A percentile compares a stretch with the other conserved stretches of the same genome.
Evolutionary conservation across 2,329 filamentous ascomycete species (phyloP).

Genomic region (Dactylella cylindrospora): DNA sequence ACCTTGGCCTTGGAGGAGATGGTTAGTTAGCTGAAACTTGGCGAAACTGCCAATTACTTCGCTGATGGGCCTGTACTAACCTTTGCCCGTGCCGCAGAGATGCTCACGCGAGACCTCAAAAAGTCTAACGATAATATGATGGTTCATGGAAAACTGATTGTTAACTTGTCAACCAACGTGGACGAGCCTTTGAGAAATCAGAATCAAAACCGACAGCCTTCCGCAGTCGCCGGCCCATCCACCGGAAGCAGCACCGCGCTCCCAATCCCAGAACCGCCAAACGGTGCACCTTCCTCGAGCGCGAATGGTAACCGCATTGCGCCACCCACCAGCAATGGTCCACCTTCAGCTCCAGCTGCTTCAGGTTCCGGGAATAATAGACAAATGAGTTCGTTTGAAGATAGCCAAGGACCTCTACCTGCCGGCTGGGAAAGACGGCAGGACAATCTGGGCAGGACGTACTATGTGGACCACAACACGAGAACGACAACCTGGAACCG

Average conservation of each 20-base stretch:
- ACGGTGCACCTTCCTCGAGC: conserved; percentile 54
- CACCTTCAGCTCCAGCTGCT: conserved; percentile 41
- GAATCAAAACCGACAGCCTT: conserved; percentile 16
- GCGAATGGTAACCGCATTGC: conserved; percentile 52
- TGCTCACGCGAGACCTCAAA: conserved; percentile 95
- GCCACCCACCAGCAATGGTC: conserved; percentile 52
- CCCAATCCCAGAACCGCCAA: conserved; percentile 49
- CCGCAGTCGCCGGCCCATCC: conserved; percentile 46
- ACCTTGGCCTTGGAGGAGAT: conserved; percentile 83
- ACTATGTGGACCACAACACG: conserved; percentile 98
- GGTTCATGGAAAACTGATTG: conserved; percentile 94
- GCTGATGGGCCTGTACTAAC: conserved; percentile 31
- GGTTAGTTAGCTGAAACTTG: conserved; percentile 61
- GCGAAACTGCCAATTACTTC: conserved; percentile 7
- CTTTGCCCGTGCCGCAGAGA: conserved; percentile 61
- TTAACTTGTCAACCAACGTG: conserved; percentile 93
- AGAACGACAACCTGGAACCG: conserved; percentile 95
- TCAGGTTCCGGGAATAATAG: conserved; percentile 55
- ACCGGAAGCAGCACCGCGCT: conserved; percentile 49
- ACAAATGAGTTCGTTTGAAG: conserved; percentile 88
- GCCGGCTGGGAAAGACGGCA: conserved; percentile 94
- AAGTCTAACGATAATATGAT: conserved; percentile 98
- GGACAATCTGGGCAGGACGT: conserved; percentile 90
- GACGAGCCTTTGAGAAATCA: conserved; percentile 63
- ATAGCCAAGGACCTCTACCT: conserved; percentile 87